A percentile compares a stretch with the other conserved stretches of the same genome.
Evolutionary conservation across 2,329 filamentous ascomycete genomes (phyloP).

Genomic region (Scytalidium lignicola): DNA sequence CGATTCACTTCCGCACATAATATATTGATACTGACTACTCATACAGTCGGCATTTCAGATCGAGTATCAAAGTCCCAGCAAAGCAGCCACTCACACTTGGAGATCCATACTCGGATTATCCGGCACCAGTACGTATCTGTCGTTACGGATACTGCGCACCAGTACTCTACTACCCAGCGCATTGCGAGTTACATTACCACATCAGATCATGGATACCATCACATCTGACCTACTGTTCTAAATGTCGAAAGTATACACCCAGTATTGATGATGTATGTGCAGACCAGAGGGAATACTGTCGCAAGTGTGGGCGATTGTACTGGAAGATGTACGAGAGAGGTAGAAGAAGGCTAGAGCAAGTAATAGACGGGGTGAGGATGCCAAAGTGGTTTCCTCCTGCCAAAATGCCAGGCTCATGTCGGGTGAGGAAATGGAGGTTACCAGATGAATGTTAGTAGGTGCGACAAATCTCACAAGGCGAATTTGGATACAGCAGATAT

Average conservation of each 20-base stretch:
- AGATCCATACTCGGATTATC: slow-evolving; percentile 9
- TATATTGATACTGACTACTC: background rate
- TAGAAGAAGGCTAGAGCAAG: slow-evolving; percentile 11
- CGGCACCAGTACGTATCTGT: slow-evolving; percentile 12
- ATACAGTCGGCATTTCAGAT: slow-evolving; percentile 12
- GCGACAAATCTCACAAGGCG: no score
- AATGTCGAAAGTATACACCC: slow-evolving; percentile 14
- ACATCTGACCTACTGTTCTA: slow-evolving; percentile 12
- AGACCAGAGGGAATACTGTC: slow-evolving; percentile 8
- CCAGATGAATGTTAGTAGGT: no score
- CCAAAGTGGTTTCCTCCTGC: background rate
- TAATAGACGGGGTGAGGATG: background rate
- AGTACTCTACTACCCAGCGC: slow-evolving; percentile 17
- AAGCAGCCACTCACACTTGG: slow-evolving; percentile 10
- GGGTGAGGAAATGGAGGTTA: background rate
- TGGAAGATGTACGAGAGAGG: slow-evolving; percentile 15
- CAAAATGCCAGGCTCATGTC: background rate
- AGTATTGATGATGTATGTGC: background rate
- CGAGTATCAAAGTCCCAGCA: slow-evolving; percentile 2
- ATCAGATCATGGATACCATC: slow-evolving; percentile 14
- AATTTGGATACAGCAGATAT: no score
- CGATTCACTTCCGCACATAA: background rate
- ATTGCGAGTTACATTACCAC: slow-evolving; percentile 24
- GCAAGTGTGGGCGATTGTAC: slow-evolving; percentile 11
- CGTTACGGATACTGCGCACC: slow-evolving; percentile 14